Base-by-base conservation (phyloP, 2,329 filamentous ascomycete species). In the Corniculantispora saksenae region DNA sequence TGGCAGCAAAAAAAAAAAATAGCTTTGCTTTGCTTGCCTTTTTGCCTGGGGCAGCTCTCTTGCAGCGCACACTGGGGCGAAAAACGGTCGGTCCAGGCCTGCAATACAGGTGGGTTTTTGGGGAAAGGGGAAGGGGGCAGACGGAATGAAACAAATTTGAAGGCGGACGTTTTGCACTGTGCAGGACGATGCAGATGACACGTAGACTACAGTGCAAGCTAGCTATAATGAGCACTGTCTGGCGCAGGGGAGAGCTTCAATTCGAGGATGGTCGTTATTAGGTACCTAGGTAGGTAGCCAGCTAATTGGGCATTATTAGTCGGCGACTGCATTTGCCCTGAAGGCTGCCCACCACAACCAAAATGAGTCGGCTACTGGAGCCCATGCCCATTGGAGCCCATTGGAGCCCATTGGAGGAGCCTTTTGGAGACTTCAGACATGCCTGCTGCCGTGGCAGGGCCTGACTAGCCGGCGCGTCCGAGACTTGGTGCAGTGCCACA, bases 391-490 rank as follows among this genome's bases (percentile, higher is more conserved):
- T n/a, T n/a, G n/a, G n/a, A n/a, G n/a, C n/a, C n/a, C n/a, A n/a
- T n/a, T n/a, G n/a, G n/a, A n/a, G n/a, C n/a, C n/a, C n/a, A n/a
- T n/a, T n/a, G n/a, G n/a, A n/a, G 29, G 58, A 40, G n/a, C 13
- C 32, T 29, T 35, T 57, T 23, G 55, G 40, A 40, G 43, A 58
- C 25, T 47, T 38, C 6, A 40, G 53, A 38, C 32, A 38, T 12
- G 17, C 35, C 32, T 32, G 32, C 67, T 70, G 61, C 29, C 19
- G n/a, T 60, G 50, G 17, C 43, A 54, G 40, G 40, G 40, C 50
- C 17, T n/a, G n/a, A n/a, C n/a, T n/a, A 57, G 38, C 58, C 50
- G 63, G 51, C 38, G 40, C 58, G 56, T 48, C 63, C 63, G 63
- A 60, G 35, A 61, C 35, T 43, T 13, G 25, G 17, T 50, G 57